Evolutionary conservation across 345 rosid genomes (phyloP).

Genomic region (Bruguiera parviflora): DNA sequence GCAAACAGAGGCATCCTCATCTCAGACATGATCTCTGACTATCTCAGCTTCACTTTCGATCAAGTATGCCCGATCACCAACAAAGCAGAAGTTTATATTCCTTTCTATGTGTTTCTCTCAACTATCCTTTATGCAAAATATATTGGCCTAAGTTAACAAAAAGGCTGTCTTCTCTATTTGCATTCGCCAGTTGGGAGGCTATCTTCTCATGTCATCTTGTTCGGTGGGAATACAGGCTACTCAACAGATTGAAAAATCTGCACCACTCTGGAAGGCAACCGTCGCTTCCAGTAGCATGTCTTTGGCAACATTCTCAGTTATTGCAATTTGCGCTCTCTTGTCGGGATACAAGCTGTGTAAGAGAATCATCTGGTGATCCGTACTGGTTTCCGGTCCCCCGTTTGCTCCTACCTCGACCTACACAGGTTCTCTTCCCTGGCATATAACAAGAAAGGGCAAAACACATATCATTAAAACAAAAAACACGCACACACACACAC

Average conservation of each 20-base stretch:
- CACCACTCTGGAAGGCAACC: constrained; percentile 42
- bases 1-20: constrained; percentile 60
- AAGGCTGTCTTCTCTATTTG: constrained; percentile 7
- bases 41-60: constrained; percentile 59
- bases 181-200: constrained; percentile 45
- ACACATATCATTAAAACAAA: no score
- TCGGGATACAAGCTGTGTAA: constrained; percentile 87
- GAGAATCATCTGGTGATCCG: constrained; percentile 59
- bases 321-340: constrained; percentile 40
- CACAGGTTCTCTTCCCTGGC: not conserved
- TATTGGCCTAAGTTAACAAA: not conserved
- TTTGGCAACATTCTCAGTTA: constrained; percentile 42
- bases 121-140: not conserved
- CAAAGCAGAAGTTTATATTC: not conserved
- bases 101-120: not conserved
- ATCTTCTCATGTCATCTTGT: constrained; percentile 64
- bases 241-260: constrained; percentile 23
- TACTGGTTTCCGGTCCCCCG: not conserved
- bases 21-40: constrained; percentile 61
- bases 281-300: constrained; percentile 45
- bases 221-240: constrained; percentile 47
- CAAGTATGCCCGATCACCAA: constrained; percentile 36
- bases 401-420: not conserved
- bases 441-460: no score
- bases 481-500: no score